Base-by-base conservation (phyloP, 495 filamentous ascomycete genomes). In the Glonium stellatum region DNA sequence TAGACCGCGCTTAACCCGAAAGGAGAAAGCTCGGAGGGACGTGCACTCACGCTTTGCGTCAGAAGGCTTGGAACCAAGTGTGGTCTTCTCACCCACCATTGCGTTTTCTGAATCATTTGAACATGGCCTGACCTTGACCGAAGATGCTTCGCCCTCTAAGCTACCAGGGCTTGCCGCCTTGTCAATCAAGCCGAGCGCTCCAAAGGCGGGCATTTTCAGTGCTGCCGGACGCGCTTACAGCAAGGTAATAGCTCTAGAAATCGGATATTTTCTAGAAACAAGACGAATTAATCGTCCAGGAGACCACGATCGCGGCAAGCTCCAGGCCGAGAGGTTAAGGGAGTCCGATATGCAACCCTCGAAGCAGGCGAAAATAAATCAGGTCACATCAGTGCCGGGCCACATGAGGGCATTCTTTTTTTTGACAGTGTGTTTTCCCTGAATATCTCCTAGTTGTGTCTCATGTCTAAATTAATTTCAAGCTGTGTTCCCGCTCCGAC, bases 401-500 rank as follows among this genome's bases (percentile, higher is more conserved):
- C 84, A 0, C 86, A 87, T 58, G 90, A 97, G 74, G 85, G 84
- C 0, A 84, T 97, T 23, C 66, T 98, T 6, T 98, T 92, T 73
- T 84, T 98, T 62, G 90, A 95, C 69, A 96, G 90, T 95, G 73
- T 67, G 84, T 72, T 63, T 34, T 23, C 22, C 21, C 42, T 0
- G 10, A 54, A 37, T 49, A 46, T 36, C 15, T n/a, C 19, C 54
- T 21, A 19, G 34, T 11, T 49, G 39, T 51, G 15, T 27, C 19
- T 41, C 15, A 11, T 58, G 13, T 8, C 35, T 36, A 52, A n/a
- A 27, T 5, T 36, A 54, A 50, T 35, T 4, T 52, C 22, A 64
- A 96, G 91, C 91, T 75, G 78, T 96, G 49, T 93, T 90, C 55
- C 92, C 93, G 3, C 76, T 91, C 21, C 87, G 81, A 62, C 75